Evolutionary conservation across 2,329 filamentous ascomycete species (phyloP), one percentile per base, ranked within the genome.

Genomic region (Ophiostoma sp.): DNA sequence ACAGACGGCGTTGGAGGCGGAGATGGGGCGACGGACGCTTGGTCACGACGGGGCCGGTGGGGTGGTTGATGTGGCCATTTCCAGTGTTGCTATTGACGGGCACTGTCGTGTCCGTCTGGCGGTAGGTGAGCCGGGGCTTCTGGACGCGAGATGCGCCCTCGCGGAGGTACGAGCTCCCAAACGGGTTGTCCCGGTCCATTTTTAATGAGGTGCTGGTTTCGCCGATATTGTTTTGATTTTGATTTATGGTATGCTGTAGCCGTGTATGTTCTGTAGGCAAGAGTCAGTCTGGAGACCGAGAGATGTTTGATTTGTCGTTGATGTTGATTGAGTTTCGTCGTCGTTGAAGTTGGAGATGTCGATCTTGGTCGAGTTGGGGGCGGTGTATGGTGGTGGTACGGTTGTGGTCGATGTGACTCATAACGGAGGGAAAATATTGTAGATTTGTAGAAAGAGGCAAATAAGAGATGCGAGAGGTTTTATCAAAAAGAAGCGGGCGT

Each of bases 101-200:
- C 31, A 66, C 22, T 1, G 69, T 28, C 8, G 50, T 42, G 6
- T 72, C 69, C 1, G 63, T 59, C 33, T 69, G 73, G 8, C 73
- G 73, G 25, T 45, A 74, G 31, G 73, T 57, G 7, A 74, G 70
- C 33, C 73, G 73, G 11, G 73, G 73, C 70, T 72, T 72, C 6
- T 69, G 64, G 2, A 74, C 52, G 8, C 73, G 72, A 15, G 61
- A 17, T 1, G 64, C 63, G 11, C 70, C 64, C 55, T 72, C 73
- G 9, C 73, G 69, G 22, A 71, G 28, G 22, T 69, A 69, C 1
- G 61, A 59, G n/a, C 45, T 42, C 1, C 42, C 31, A 64, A 74
- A 72, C 17, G 33, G 48, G 36, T 61, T 72, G 63, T 72, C 63
- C 15, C 59, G 61, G 45, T 74, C 73, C 73, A 74, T 74, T 42